These are phyloP conservation scores for Lasiodiplodia sp. DNA, from an alignment of 2,329 filamentous ascomycete species.

Conservation along the genomic window DNA sequence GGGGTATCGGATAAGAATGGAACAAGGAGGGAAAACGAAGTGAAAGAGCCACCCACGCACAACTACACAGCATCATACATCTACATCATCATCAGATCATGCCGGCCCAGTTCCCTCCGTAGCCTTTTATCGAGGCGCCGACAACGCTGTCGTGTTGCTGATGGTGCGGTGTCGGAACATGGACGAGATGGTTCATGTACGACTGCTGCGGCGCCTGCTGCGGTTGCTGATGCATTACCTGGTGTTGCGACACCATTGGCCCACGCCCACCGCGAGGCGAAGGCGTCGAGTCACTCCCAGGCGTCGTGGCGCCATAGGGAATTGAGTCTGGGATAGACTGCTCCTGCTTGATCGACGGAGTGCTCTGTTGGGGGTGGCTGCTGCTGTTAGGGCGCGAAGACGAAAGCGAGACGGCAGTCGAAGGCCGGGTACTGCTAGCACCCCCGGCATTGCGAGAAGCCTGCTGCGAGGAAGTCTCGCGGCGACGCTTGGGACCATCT, in stretches of 20 bases:
- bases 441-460: background rate
- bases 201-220: constrained; percentile 4
- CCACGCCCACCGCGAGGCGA: constrained; percentile 21
- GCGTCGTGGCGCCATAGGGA: constrained; percentile 2
- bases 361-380: constrained; percentile 1
- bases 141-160: constrained; percentile 25
- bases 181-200: constrained; percentile 25
- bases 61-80: constrained; percentile 23
- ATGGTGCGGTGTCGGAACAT: constrained; percentile 15
- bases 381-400: constrained; percentile 18
- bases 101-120: constrained; percentile 15
- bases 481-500: constrained; percentile 51
- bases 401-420: constrained; percentile 4
- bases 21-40: constrained; percentile 20
- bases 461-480: constrained; percentile 45
- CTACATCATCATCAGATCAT: constrained; percentile 25
- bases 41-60: constrained; percentile 6
- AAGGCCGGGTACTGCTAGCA: constrained; percentile 2
- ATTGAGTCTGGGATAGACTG: background rate
- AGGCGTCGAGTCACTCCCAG: background rate
- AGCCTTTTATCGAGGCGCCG: constrained; percentile 9
- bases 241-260: background rate
- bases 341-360: constrained; percentile 12
- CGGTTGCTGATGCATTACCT: constrained; percentile 13
- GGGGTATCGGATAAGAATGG: constrained; percentile 28